Evolutionary conservation across 306 rosid species (phyloP).

Genomic region (Lotus japonicus): DNA sequence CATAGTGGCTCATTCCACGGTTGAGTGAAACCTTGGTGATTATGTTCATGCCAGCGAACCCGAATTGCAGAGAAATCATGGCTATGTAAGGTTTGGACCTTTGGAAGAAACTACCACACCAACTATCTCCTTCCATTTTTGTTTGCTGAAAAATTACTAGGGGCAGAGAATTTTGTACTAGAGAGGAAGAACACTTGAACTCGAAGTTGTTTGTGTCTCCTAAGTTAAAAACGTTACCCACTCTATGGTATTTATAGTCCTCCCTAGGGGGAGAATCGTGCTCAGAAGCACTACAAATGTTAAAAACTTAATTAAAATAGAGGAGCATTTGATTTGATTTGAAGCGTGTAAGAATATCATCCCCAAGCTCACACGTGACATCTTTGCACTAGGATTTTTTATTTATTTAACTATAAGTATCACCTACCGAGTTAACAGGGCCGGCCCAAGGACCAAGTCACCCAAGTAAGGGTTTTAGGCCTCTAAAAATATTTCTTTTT

Average conservation of each 20-base stretch:
- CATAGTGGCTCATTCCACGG: conserved; percentile 91
- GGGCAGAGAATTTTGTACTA: background rate
- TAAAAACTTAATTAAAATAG: background rate
- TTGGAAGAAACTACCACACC: conserved; percentile 24
- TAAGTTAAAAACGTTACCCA: conserved; percentile 20
- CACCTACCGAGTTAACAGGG: too few relatives aligned
- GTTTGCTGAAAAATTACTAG: background rate
- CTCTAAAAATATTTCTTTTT: too few relatives aligned
- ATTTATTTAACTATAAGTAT: too few relatives aligned
- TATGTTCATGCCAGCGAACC: conserved; percentile 93
- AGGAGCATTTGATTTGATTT: background rate
- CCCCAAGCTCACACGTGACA: conserved; percentile 30
- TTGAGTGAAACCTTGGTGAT: conserved; percentile 78
- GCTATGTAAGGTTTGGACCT: conserved; percentile 86
- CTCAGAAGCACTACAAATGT: background rate
- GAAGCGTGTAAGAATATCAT: conserved; percentile 26
- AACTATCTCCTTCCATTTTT: conserved; percentile 39
- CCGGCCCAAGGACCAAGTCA: too few relatives aligned
- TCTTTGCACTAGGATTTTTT: too few relatives aligned
- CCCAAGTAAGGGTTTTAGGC: too few relatives aligned
- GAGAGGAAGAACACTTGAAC: conserved; percentile 47
- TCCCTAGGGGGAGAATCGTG: background rate
- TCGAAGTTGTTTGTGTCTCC: conserved; percentile 42
- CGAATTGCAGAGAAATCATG: conserved; percentile 77
- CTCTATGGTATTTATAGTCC: conserved; percentile 37